A percentile compares a stretch with the other conserved stretches of the same genome.
Conservation (phyloP, 2,329 filamentous ascomycete genomes). For the Pseudogymnoascus sp. region DNA sequence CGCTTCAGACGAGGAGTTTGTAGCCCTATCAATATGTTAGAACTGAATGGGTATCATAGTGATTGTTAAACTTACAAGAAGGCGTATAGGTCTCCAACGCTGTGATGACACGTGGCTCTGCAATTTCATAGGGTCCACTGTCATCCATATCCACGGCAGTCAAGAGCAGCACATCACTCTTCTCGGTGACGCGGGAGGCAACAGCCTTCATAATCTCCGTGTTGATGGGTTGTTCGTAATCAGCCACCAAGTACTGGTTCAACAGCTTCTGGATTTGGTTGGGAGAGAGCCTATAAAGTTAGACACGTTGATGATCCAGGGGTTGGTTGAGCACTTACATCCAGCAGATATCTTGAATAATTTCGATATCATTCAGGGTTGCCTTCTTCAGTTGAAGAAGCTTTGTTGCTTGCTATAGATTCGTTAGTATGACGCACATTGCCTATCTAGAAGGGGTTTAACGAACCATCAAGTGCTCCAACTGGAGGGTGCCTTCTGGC, state of each 20-base stretch:
- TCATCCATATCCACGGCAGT: constrained; percentile 98
- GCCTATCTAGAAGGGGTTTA: constrained; percentile 13
- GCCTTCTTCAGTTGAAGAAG: constrained; percentile 97
- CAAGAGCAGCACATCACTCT: constrained; percentile 89
- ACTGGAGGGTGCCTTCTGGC: constrained; percentile 93
- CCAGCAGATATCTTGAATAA: constrained; percentile 99
- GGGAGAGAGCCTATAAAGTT: constrained; percentile 65
- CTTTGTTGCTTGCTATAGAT: constrained; percentile 80
- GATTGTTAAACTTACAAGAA: constrained; percentile 60
- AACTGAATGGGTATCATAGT: constrained; percentile 8
- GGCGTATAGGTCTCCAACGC: constrained; percentile 97
- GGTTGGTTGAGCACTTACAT: constrained; percentile 57
- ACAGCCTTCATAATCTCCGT: constrained; percentile 99
- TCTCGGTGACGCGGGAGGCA: constrained; percentile 91
- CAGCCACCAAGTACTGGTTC: constrained; percentile 96
- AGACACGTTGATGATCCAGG: neutral
- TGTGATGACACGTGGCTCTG: constrained; percentile 89
- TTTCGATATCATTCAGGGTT: constrained; percentile 97
- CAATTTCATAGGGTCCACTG: constrained; percentile 96
- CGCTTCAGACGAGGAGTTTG: constrained; percentile 94
- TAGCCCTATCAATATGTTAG: constrained; percentile 54
- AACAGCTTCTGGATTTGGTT: constrained; percentile 98
- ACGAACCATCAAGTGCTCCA: constrained; percentile 91
- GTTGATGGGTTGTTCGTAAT: constrained; percentile 99
- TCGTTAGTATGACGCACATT: constrained; percentile 27